Conservation (phyloP, 169 alveolate genomes). For the Plasmodium ovale region DNA sequence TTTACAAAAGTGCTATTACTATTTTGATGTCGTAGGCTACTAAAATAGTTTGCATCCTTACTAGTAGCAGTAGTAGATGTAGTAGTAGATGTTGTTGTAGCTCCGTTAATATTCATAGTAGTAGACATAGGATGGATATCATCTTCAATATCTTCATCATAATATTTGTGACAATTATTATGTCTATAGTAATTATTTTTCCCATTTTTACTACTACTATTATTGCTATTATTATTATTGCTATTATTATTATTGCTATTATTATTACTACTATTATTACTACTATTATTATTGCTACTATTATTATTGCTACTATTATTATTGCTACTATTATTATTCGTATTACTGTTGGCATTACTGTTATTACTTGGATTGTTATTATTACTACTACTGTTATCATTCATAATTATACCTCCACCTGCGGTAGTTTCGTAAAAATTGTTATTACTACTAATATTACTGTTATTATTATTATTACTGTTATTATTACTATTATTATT, state of each 20-base stretch:
- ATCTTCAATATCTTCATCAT: neutral
- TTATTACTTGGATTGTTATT: neutral
- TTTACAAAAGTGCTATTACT: neutral
- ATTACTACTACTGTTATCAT: neutral
- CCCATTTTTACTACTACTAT: neutral
- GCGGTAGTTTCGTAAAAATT: too few species aligned
- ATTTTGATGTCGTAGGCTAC: neutral
- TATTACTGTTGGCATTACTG: neutral
- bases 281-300: neutral
- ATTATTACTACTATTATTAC: neutral
- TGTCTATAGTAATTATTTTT: too few species aligned
- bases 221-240: too few species aligned
- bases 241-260: neutral
- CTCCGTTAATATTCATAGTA: neutral
- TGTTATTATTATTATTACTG: neutral
- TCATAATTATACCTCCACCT: too few species aligned
- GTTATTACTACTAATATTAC: too few species aligned
- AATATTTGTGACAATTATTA: too few species aligned
- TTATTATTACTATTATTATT: neutral
- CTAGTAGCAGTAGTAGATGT: conserved; percentile 18
- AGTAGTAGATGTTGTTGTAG: neutral
- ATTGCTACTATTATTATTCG: neutral
- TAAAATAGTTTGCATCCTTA: neutral
- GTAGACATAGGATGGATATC: neutral
- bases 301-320: neutral